Evolutionary conservation across 2,329 filamentous ascomycete species (phyloP).

Genomic region (Sarocladium oryzae): DNA sequence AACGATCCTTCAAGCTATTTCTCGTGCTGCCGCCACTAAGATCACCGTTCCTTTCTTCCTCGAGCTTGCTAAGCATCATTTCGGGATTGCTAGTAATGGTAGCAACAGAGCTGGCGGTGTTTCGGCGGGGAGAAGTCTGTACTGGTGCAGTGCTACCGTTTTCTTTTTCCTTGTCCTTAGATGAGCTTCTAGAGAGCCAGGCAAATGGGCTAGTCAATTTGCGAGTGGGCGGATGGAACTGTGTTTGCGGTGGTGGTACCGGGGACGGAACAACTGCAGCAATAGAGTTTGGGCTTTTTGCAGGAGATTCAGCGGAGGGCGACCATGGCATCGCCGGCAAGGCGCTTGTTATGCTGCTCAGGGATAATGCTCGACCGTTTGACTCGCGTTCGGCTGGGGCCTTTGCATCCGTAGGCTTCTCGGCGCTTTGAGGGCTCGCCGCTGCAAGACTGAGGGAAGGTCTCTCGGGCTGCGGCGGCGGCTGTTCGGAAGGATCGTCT

Average conservation of each 20-base stretch:
- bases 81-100: conserved; percentile 78
- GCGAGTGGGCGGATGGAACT: conserved; percentile 39
- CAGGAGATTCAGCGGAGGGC: conserved; percentile 44
- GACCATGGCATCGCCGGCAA: conserved; percentile 71
- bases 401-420: conserved; percentile 20
- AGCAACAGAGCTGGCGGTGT: conserved; percentile 73
- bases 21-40: conserved; percentile 37
- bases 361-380: conserved; percentile 51
- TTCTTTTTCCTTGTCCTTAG: conserved; percentile 49
- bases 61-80: conserved; percentile 68
- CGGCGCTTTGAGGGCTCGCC: neutral
- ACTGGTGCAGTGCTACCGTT: conserved; percentile 47
- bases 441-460: neutral
- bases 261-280: conserved; percentile 24
- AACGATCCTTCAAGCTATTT: conserved; percentile 68
- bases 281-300: conserved; percentile 37
- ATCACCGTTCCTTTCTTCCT: conserved; percentile 57
- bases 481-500: conserved; percentile 40
- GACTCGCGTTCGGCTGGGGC: conserved; percentile 29
- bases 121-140: conserved; percentile 45
- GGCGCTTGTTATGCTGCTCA: conserved; percentile 65
- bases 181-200: conserved; percentile 68
- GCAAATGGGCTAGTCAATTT: conserved; percentile 86
- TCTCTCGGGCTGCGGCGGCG: conserved; percentile 4
- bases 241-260: conserved; percentile 23